Evolutionary conservation across 495 filamentous ascomycete species (phyloP), one percentile per base, ranked within the genome.

Genomic region (Collariella sp.): DNA sequence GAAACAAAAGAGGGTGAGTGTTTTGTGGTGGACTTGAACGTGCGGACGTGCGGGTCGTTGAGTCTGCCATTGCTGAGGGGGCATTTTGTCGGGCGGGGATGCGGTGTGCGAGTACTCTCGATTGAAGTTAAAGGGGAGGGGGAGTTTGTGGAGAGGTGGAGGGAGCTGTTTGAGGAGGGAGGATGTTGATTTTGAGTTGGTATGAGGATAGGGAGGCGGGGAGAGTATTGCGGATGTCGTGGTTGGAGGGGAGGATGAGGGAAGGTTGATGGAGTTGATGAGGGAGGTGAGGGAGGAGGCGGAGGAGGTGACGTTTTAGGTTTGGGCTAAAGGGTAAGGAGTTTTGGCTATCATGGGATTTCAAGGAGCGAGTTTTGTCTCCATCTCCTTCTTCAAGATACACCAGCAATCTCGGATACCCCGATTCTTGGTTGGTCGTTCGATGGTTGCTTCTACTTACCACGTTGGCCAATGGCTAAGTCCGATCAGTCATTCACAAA

Each of bases 11-110:
- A 26, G 1, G 51, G 46, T 12, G 22, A 19, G 50, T 54, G 56
- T 13, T 51, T 62, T 13, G 60, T 70, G 15, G 66, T 71, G 19
- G 69, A 70, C 23, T 36, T 71, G 33, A 71, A 71, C 38, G 68
- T 63, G 16, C 51, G 69, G 23, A 67, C 67, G 15, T 64, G 62
- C 22, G 69, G 69, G 5, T 66, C 58, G 2, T 34, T 69, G 19
- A 36, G 47, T 22, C 45, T 70, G 43, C 57, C 60, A 24, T 44
- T 70, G 39, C 46, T 70, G 19, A 46, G 50, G 11, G 51, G 52
- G 5, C 65, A 67, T 38, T 68, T 64, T 33, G 40, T 39, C 3
- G 39, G 19, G 26, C 7, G 49, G 60, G 57, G 7, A 15, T 67
- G 53, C 29, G 15, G 26, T 68, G 64, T 38, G 64, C 62, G 19